A percentile compares a stretch with the other conserved stretches of the same genome.
Conservation (phyloP, 805 yeast genomes). For the Starmera caribaea region DNA sequence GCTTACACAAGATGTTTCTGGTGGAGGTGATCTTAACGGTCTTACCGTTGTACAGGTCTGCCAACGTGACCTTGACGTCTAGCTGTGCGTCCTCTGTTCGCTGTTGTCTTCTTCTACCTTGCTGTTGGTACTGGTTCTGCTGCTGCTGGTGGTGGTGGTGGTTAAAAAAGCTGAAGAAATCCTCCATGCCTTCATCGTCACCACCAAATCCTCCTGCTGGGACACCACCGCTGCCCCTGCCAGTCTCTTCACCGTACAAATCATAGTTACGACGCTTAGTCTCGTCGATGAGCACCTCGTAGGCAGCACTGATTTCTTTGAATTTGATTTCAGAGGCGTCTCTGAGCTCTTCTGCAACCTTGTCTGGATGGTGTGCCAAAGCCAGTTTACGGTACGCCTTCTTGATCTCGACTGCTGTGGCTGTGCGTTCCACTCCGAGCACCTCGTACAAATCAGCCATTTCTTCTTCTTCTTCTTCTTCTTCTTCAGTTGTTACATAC, state of each 20-base stretch:
- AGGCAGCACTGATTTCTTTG: conserved; percentile 80
- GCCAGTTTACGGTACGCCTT: conserved; percentile 84
- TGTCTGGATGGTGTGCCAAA: conserved; percentile 81
- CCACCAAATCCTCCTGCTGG: conserved; percentile 30
- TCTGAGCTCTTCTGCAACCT: conserved; percentile 58
- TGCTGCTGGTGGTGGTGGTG: conserved; percentile 7
- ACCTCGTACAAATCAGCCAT: conserved; percentile 41
- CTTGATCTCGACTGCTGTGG: conserved; percentile 64
- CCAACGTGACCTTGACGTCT: conserved; percentile 54
- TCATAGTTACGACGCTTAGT: conserved; percentile 51
- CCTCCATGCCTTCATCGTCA: conserved; percentile 47
- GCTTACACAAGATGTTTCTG: conserved; percentile 61
- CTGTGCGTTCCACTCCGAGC: conserved; percentile 57
- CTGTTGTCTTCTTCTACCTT: conserved; percentile 11
- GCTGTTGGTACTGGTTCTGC: conserved; percentile 4
- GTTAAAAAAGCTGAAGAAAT: conserved; percentile 63
- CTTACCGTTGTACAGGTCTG: conserved; percentile 75
- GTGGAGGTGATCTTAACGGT: conserved; percentile 63
- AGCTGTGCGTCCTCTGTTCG: conserved; percentile 63
- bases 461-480: neutral
- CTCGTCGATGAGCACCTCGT: conserved; percentile 72
- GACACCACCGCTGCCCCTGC: conserved; percentile 16
- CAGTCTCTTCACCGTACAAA: conserved; percentile 36
- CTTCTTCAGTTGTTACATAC: too few species aligned
- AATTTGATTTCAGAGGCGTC: conserved; percentile 67